Base-by-base conservation (phyloP, 371 early-diverging fungal genomes). In the Circinella umbellata region DNA sequence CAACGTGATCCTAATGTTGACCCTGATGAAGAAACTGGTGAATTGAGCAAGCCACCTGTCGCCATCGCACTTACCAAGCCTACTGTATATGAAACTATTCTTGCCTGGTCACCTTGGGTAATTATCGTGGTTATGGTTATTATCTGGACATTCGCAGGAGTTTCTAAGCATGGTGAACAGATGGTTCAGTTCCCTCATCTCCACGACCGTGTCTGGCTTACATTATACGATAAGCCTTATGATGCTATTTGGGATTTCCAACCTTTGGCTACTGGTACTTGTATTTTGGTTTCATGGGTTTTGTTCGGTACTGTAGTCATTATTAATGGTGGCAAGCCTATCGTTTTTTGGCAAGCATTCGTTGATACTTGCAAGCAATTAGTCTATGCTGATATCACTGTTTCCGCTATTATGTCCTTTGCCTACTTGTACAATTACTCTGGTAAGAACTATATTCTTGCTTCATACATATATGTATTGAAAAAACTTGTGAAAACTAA, bases 361-460 rank as follows among this genome's bases (percentile, higher is more conserved):
- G 15, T 18, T 10, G 72, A 74, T 38, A 81, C 81, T 3, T 67
- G 48, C 7, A 71, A 68, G n/a, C 85, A 85, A 53, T 70, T 85
- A 0, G 68, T 77, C 36, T 78, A 73, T 34, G 81, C 85, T 20
- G 53, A 78, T 39, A 54, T 85, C 10, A 85, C 85, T 3, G 85
- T 85, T 0, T 80, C 82, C 0, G 78, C 82, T 46, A 82, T 85
- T 39, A 82, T 85, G 79, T 81, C 79, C 1, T 78, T 85, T 66
- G 82, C 85, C 18, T 85, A 85, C 54, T 70, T 85, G 10, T 85
- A 79, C 69, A 85, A 85, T 67, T 85, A 81, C 42, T 81, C 78
- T 39, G 57, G 57, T 54, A 54, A 1, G 54, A 74, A 76, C 69
- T n/a, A 7, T 36, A 20, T 70, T 73, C 62, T 27, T 27, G 27